Evolutionary conservation across 2,329 filamentous ascomycete species (phyloP), one percentile per base, ranked within the genome.

Genomic region (Trichophyton rubrum): DNA sequence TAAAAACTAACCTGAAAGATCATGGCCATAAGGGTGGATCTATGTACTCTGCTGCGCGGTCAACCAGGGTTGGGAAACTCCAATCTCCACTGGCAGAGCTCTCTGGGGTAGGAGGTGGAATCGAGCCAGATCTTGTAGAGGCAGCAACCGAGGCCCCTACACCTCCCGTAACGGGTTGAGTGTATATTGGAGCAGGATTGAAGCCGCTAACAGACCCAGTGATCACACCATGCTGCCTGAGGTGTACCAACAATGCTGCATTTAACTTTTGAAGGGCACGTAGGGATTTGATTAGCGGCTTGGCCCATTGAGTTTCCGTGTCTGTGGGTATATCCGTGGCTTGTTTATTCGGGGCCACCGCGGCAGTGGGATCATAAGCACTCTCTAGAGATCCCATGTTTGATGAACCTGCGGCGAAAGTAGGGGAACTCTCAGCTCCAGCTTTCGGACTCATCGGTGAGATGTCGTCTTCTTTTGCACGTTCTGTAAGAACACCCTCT

Each of bases 1-100:
- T 53, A 30, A 30, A n/a, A 15, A 4, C 27, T 30, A 30, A 1
- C 3, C 49, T 7, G 11, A 27, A 17, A 53, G 9, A 15, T 60
- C 47, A 63, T 3, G 49, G 56, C 76, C 76, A 78, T 11, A 78
- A 66, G 1, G 76, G 75, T 15, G 76, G 75, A 61, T 77, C 75
- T 9, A 78, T 77, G 64, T 77, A 78, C 66, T 78, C 75, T n/a
- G 73, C 69, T 40, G 75, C 76, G 13, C 76, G 70, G 61, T 78
- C 76, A 11, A 77, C 60, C n/a, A 78, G 67, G 61, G 75, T 77
- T 2, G 73, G 74, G 40, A 74, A 72, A 55, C 73, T 72, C 76
- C 75, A 78, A 61, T 78, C 76, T 22, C 73, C 70, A 61, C 76
- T 76, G 27, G 70, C 73, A n/a, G 75, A 75, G 64, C 75, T 77